Percentiles rank a stretch among this genome's conserved stretches.
Conservation (phyloP, 352 stramenopile species). For the Pythium diclinum region DNA sequence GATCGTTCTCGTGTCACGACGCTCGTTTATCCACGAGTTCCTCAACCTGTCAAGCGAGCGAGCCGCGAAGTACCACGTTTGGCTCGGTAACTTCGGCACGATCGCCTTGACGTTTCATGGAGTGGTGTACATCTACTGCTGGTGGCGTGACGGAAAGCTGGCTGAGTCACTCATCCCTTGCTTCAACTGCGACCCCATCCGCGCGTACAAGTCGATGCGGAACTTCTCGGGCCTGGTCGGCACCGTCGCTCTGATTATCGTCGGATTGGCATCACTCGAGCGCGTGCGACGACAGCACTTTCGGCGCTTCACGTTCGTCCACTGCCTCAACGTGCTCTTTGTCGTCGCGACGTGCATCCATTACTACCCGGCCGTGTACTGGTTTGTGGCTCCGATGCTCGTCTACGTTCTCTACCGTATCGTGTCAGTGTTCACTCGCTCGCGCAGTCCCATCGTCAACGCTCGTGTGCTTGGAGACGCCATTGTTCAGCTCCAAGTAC, state of each 20-base stretch:
- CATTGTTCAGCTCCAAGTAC: constrained; percentile 57
- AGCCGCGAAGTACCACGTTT: constrained; percentile 57
- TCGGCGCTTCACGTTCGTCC: constrained; percentile 48
- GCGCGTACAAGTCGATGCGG: constrained; percentile 47
- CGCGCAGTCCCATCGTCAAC: constrained; percentile 21
- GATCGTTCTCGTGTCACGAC: constrained; percentile 52
- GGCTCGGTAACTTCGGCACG: constrained; percentile 52
- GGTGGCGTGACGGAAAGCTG: constrained; percentile 51
- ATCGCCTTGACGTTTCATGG: constrained; percentile 46
- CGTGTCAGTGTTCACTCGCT: constrained; percentile 37
- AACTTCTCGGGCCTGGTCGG: constrained; percentile 66
- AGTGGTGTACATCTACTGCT: constrained; percentile 50
- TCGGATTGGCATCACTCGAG: constrained; percentile 49
- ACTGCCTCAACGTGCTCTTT: constrained; percentile 49
- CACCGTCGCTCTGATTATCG: constrained; percentile 36
- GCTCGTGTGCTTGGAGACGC: constrained; percentile 30
- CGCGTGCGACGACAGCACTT: constrained; percentile 51
- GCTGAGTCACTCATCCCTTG: constrained; percentile 56
- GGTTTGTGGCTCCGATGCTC: constrained; percentile 50
- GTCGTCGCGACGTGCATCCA: constrained; percentile 52
- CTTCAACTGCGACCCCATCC: constrained; percentile 38
- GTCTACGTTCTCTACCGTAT: constrained; percentile 62
- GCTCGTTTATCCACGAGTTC: constrained; percentile 66
- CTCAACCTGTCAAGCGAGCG: constrained; percentile 55
- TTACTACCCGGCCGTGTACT: constrained; percentile 64